Conservation (phyloP, 257 asterid genomes). For the Lithospermum erythrorhizon region DNA sequence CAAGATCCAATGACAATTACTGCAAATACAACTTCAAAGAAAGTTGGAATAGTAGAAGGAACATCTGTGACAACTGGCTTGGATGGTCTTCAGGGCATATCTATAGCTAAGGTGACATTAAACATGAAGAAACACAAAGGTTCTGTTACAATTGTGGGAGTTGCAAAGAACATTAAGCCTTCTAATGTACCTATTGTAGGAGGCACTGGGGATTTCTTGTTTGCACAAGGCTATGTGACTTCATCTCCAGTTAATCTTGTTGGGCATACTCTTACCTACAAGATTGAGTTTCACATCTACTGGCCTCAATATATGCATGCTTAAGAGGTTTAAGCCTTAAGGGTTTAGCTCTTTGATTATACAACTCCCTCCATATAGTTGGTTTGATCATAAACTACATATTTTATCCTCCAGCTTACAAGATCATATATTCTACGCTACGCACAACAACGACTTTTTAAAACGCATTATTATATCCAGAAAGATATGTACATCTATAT, state of each 20-base stretch:
- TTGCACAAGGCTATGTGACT: constrained; percentile 18
- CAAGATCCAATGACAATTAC: constrained; percentile 19
- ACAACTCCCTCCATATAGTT: no score
- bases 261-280: constrained; percentile 14
- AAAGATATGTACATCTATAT: no score
- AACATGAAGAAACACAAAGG: constrained; percentile 15
- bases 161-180: constrained; percentile 16
- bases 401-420: no score
- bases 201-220: constrained; percentile 18
- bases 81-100: constrained; percentile 16
- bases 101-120: constrained; percentile 16
- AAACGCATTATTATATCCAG: no score
- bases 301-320: constrained; percentile 16
- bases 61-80: constrained; percentile 14
- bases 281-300: constrained; percentile 18
- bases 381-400: no score
- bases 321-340: background rate
- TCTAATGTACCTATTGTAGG: constrained; percentile 17
- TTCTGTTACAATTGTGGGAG: constrained; percentile 17
- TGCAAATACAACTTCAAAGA: constrained; percentile 7
- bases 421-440: no score
- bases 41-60: constrained; percentile 16
- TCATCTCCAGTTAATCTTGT: constrained; percentile 16
- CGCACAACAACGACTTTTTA: no score
- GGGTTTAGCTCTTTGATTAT: no score